phyloP scores from a whole-genome alignment of 768 basidiomycete species.

The Brasilioporus rufonigricans region DNA sequence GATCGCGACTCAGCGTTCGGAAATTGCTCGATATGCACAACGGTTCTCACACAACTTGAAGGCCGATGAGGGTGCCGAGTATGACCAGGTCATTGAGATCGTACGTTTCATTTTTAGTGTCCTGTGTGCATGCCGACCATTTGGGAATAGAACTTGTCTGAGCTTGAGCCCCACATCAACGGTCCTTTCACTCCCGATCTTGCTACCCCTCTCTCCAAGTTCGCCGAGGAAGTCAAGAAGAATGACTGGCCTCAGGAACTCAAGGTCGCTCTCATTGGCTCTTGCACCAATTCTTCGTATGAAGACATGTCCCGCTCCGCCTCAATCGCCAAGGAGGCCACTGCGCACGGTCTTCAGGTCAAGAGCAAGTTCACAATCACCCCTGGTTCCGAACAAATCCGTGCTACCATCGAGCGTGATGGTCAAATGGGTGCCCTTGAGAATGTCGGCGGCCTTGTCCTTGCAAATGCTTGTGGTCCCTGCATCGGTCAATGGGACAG shows the following conservation, averaged over 20 bases:
- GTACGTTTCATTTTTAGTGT: constrained; percentile 41
- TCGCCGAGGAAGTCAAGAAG: constrained; percentile 86
- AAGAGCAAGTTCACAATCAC: constrained; percentile 98
- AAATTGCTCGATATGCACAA: constrained; percentile 87
- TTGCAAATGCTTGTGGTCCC: constrained; percentile 98
- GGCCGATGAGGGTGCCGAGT: constrained; percentile 86
- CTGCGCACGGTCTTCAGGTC: constrained; percentile 78
- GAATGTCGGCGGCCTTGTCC: constrained; percentile 83
- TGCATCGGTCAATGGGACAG: constrained; percentile 99
- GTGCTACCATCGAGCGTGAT: constrained; percentile 96
- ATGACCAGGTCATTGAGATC: constrained; percentile 92
- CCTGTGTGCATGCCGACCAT: background rate
- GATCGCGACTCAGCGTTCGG: constrained; percentile 87
- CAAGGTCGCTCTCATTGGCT: constrained; percentile 96
- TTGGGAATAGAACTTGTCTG: constrained; percentile 75
- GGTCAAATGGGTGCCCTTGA: constrained; percentile 90
- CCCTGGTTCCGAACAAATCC: constrained; percentile 96
- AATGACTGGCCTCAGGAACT: constrained; percentile 97
- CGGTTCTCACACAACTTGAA: constrained; percentile 87
- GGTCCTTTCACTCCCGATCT: constrained; percentile 99
- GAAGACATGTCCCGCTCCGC: constrained; percentile 99
- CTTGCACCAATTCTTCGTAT: constrained; percentile 99
- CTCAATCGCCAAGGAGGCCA: constrained; percentile 87
- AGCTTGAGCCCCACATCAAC: constrained; percentile 99
- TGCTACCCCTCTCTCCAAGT: constrained; percentile 96